These are phyloP conservation scores for Aristolochia contorta DNA, from an alignment of 164 flowering plant genomes.

Conservation along the genomic window DNA sequence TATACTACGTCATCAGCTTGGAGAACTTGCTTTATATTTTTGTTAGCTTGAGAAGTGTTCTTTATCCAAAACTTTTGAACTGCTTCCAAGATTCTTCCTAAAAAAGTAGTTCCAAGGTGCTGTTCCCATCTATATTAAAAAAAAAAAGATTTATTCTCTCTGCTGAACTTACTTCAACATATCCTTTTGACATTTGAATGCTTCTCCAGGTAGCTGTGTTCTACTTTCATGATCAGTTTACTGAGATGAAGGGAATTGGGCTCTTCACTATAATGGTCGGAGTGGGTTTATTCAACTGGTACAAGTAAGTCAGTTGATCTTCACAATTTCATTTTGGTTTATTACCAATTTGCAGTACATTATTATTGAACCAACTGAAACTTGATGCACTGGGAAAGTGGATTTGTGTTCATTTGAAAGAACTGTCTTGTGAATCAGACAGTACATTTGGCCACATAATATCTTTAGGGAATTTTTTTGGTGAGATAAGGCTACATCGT, in stretches of 20 bases:
- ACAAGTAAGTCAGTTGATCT: slow-evolving; percentile 67
- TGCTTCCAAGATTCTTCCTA: no score
- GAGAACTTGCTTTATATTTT: no score
- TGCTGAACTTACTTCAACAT: no score
- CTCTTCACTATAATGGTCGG: slow-evolving; percentile 78
- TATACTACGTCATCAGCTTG: no score
- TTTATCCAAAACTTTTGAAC: no score
- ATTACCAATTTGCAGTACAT: neutral
- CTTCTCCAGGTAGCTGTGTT: slow-evolving; percentile 77
- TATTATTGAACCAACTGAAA: neutral
- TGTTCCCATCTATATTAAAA: no score
- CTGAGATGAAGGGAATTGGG: slow-evolving; percentile 87
- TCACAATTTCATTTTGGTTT: neutral
- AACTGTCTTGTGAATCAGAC: neutral
- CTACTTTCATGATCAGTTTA: slow-evolving; percentile 93
- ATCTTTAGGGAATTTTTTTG: no score
- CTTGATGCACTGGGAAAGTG: neutral
- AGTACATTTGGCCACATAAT: neutral
- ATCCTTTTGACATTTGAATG: neutral
- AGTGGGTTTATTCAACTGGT: slow-evolving; percentile 94
- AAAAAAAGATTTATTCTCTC: no score
- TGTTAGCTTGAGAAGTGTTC: no score
- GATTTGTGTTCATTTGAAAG: neutral
- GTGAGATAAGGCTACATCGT: no score
- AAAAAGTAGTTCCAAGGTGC: no score